Percentiles rank a stretch among this genome's conserved stretches.
Evolutionary conservation across 164 flowering plant species (phyloP).

Genomic region (Chimonanthus salicifolius): DNA sequence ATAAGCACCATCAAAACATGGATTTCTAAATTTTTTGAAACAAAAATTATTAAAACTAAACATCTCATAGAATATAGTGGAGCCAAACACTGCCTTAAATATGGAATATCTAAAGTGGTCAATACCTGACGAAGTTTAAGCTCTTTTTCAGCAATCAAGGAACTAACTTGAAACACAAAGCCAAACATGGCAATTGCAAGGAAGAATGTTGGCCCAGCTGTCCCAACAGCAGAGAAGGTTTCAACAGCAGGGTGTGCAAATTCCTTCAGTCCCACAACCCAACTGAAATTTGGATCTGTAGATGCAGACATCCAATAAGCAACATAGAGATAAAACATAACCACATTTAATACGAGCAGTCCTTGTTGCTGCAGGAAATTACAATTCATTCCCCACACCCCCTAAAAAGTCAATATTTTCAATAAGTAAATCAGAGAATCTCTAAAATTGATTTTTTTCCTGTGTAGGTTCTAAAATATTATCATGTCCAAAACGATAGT

Average conservation of each 20-base stretch:
- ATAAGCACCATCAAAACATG: background rate
- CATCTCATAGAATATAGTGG: background rate
- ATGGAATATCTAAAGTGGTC: background rate
- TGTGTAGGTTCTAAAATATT: background rate
- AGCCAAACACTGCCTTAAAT: background rate
- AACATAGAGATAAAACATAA: background rate
- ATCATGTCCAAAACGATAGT: background rate
- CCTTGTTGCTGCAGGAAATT: background rate
- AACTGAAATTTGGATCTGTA: constrained; percentile 73
- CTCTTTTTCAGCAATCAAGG: constrained; percentile 81
- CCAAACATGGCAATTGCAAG: constrained; percentile 92
- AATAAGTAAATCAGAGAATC: background rate
- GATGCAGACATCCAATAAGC: constrained; percentile 8
- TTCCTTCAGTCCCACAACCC: constrained; percentile 79
- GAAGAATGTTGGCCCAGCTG: constrained; percentile 72
- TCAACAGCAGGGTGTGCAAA: constrained; percentile 39
- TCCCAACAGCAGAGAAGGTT: constrained; percentile 28
- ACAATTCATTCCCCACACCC: too few relatives aligned
- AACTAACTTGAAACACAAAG: constrained; percentile 77
- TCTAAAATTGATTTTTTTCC: background rate
- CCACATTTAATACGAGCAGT: background rate
- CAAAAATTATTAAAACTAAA: too few relatives aligned
- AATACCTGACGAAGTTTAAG: constrained; percentile 96
- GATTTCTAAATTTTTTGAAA: background rate
- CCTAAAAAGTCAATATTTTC: background rate